Conservation (phyloP, 164 flowering plant species). For the Stephania japonica region DNA sequence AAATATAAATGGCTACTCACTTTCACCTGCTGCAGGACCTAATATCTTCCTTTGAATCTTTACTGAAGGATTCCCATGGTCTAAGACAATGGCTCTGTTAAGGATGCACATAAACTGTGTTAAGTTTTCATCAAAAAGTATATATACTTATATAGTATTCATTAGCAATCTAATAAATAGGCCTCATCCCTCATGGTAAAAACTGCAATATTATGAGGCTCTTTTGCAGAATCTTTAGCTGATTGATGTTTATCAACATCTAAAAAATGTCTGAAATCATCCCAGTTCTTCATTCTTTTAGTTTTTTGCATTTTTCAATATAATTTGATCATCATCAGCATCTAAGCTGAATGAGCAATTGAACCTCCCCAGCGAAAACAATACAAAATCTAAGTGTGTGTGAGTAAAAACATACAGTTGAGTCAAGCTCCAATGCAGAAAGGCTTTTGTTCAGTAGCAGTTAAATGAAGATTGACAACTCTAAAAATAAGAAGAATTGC, state of each 20-base stretch:
- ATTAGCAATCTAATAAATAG: not conserved
- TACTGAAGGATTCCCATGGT: constrained; percentile 70
- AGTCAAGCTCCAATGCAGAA: too few species aligned
- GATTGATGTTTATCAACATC: not conserved
- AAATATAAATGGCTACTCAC: constrained; percentile 16
- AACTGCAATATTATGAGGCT: not conserved
- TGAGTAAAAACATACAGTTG: too few species aligned
- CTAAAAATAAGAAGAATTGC: too few species aligned
- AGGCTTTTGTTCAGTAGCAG: too few species aligned
- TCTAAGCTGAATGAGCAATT: not conserved
- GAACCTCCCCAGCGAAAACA: not conserved
- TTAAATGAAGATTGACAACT: too few species aligned
- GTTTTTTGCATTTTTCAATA: not conserved
- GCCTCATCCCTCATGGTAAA: not conserved
- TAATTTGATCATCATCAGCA: not conserved
- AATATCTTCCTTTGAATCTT: constrained; percentile 65
- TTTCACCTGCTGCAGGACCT: constrained; percentile 50
- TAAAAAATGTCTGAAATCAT: not conserved
- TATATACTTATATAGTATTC: not conserved
- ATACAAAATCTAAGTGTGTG: too few species aligned
- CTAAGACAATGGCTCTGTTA: constrained; percentile 78
- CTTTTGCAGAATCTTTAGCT: not conserved
- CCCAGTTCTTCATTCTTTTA: not conserved
- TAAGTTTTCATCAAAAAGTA: not conserved
- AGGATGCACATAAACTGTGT: constrained; percentile 12